Evolutionary conservation across 2,329 filamentous ascomycete species (phyloP), one percentile per base, ranked within the genome.

Genomic region (Xylaria sp.): DNA sequence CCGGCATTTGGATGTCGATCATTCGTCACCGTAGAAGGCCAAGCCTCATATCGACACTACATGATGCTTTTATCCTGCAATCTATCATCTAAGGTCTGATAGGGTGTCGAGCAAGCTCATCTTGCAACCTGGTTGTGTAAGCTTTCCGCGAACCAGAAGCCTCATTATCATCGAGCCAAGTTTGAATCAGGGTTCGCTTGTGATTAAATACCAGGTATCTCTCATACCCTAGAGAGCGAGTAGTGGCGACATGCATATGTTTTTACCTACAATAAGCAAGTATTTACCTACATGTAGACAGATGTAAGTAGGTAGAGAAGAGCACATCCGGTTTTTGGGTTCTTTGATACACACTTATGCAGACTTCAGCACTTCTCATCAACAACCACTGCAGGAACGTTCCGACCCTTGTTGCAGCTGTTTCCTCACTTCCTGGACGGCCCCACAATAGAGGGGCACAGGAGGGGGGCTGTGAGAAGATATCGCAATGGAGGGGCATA

Each of bases 401-500:
- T 20, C 44, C 15, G 2, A 23, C n/a, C 6, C n/a, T 23, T n/a
- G 8, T 10, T 20, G 46, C 10, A 20, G 18, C 46, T 48, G n/a
- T 23, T 48, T 2, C 6, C n/a, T 10, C 2, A 3, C 18, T n/a
- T 23, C 32, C 37, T 46, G 15, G 62, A 61, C 28, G 25, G 59
- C 51, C 64, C 69, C 71, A 71, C 54, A 71, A 68, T 73, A 70
- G 68, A 73, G 70, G 64, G 66, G 58, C 28, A 65, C 32, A 37
- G 25, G 57, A 56, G 61, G 62, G 48, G 60, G 62, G 48, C 32
- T 58, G 55, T 56, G 50, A 60, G 55, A 37, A 37, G 66, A 69
- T 66, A 71, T 70, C 69, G 69, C 69, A 70, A 70, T 70, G 66
- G 71, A 71, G 69, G 71, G 71, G 71, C 62, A 68, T 54, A 57